A percentile compares a stretch with the other conserved stretches of the same genome.
These are phyloP conservation scores for Sanghuangporus sanghuang DNA, from an alignment of 1,284 basidiomycete species.

Conservation along the genomic window DNA sequence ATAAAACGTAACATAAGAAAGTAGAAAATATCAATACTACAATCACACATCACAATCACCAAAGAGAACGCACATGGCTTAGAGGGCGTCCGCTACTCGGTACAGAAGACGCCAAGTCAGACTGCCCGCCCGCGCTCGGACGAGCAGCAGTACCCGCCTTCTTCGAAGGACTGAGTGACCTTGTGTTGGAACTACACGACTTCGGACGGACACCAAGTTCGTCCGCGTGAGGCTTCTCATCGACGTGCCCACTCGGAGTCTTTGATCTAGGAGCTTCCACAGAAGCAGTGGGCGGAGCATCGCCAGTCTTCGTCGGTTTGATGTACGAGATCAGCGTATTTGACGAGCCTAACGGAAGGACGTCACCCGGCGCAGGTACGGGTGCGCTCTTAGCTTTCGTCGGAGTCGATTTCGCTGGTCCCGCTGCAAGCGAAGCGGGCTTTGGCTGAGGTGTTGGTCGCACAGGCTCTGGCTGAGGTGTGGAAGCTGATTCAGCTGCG, in stretches of 20 bases:
- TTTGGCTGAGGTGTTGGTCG: constrained; percentile 3
- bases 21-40: constrained; percentile 30
- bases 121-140: constrained; percentile 14
- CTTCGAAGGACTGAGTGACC: constrained; percentile 21
- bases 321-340: constrained; percentile 48
- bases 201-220: constrained; percentile 50
- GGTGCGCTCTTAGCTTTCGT: constrained; percentile 18
- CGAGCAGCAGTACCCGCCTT: constrained; percentile 15
- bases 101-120: constrained; percentile 31
- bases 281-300: constrained; percentile 26
- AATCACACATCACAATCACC: constrained; percentile 39
- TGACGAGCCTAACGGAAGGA: constrained; percentile 37
- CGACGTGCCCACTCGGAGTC: constrained; percentile 17
- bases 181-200: constrained; percentile 20
- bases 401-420: background rate
- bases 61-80: constrained; percentile 78
- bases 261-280: constrained; percentile 21
- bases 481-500: background rate
- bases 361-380: constrained; percentile 21
- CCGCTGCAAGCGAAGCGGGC: background rate
- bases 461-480: constrained; percentile 4
- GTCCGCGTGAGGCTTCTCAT: constrained; percentile 36
- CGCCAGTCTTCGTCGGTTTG: constrained; percentile 45
- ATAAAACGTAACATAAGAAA: constrained; percentile 30
- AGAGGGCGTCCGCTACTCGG: constrained; percentile 49